Evolutionary conservation across 2,329 filamentous ascomycete species (phyloP).

Genomic region (Exophiala sp.): DNA sequence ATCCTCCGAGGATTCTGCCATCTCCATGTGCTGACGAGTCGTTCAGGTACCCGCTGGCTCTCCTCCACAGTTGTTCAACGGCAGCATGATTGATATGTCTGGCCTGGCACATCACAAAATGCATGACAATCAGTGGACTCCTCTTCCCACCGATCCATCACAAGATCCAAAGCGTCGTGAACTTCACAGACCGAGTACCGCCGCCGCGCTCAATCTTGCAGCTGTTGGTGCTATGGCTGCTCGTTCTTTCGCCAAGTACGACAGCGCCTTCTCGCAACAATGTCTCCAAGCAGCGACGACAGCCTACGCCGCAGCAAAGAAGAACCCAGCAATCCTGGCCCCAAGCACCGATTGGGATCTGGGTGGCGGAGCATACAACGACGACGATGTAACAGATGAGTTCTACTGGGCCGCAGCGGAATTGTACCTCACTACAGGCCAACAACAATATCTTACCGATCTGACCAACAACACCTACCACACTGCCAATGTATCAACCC

Average conservation of each 20-base stretch:
- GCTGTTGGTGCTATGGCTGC: slow-evolving; percentile 2
- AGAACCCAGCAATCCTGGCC: slow-evolving; percentile 1
- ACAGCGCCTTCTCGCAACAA: background rate
- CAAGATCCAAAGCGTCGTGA: slow-evolving; percentile 6
- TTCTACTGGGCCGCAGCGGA: slow-evolving; percentile 6
- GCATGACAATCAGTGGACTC: slow-evolving; percentile 5
- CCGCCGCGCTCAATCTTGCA: slow-evolving; percentile 1
- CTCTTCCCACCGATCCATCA: slow-evolving; percentile 2
- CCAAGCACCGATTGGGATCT: slow-evolving; percentile 8
- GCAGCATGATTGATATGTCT: slow-evolving; percentile 1
- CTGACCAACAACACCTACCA: slow-evolving; percentile 2
- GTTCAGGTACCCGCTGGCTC: background rate
- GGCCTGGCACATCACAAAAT: slow-evolving; percentile 5
- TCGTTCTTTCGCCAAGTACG: background rate
- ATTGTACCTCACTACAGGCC: slow-evolving; percentile 3
- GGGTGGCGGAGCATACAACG: slow-evolving; percentile 4
- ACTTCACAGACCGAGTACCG: slow-evolving; percentile 3
- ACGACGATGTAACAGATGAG: slow-evolving; percentile 4
- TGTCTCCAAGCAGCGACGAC: slow-evolving; percentile 1
- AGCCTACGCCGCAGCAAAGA: slow-evolving; percentile 1
- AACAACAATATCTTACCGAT: slow-evolving; percentile 1
- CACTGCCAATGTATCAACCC: background rate
- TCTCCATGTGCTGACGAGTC: too few species aligned
- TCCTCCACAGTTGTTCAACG: slow-evolving; percentile 2
- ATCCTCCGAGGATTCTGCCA: too few species aligned